A percentile compares a stretch with the other conserved stretches of the same genome.
phyloP scores from a whole-genome alignment of 108 stramenopile species.

The Aureococcus anophagefferens region DNA sequence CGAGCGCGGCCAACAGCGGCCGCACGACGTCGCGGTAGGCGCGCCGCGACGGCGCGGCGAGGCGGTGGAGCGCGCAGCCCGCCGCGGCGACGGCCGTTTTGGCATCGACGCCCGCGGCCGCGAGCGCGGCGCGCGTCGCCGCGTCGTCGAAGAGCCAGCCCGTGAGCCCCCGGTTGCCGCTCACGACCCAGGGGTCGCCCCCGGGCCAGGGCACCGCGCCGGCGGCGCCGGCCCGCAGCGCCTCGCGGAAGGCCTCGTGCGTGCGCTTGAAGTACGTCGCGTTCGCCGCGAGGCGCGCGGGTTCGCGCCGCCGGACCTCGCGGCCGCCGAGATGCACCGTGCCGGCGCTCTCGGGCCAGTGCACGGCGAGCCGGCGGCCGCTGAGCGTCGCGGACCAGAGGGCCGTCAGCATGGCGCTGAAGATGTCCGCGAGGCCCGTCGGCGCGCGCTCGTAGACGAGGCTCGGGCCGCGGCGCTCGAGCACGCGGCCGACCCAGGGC shows the following conservation, averaged over 20 bases:
- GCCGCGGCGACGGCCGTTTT: not conserved
- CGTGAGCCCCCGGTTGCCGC: not conserved
- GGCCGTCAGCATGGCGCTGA: not conserved
- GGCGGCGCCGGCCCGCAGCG: too few species aligned
- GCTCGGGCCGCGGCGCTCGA: not conserved
- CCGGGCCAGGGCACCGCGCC: not conserved
- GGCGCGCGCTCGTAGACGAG: not conserved
- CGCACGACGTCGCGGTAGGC: not conserved
- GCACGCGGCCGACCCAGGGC: not conserved
- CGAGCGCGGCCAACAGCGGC: not conserved
- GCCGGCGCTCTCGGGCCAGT: not conserved
- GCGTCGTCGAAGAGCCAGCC: not conserved
- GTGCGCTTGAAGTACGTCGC: not conserved
- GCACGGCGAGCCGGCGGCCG: not conserved
- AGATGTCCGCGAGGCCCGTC: conserved; percentile 2
- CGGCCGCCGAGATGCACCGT: too few species aligned
- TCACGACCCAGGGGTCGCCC: not conserved
- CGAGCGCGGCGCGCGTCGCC: not conserved
- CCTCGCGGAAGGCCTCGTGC: not conserved
- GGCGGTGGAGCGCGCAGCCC: not conserved
- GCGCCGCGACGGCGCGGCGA: not conserved
- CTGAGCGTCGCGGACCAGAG: not conserved
- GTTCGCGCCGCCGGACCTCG: not conserved
- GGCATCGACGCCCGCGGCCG: not conserved
- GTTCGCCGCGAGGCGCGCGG: not conserved